Evolutionary conservation across 768 basidiomycete genomes (phyloP).

Genomic region (Tephrocybe sp.): DNA sequence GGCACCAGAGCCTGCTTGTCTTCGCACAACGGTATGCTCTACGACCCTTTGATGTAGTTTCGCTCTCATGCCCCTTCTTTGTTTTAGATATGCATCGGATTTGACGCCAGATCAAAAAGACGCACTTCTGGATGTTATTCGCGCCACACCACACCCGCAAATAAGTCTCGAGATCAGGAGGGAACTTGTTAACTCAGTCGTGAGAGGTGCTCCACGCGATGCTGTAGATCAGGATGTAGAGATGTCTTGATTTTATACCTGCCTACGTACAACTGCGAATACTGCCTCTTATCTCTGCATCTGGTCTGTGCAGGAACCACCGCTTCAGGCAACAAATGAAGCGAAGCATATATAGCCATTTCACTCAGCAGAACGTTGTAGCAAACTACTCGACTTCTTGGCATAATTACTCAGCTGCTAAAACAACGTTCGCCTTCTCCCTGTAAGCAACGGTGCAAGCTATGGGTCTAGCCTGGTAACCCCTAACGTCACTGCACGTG

Average conservation of each 20-base stretch:
- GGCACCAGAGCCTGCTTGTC: constrained; percentile 95
- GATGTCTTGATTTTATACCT: constrained; percentile 44
- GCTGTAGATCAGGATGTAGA: constrained; percentile 63
- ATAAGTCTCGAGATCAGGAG: constrained; percentile 88
- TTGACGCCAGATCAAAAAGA: constrained; percentile 97
- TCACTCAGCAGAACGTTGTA: no score
- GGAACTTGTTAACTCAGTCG: constrained; percentile 85
- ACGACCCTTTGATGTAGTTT: not conserved
- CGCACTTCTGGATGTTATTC: constrained; percentile 89
- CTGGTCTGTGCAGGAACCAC: not conserved
- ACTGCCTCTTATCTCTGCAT: not conserved
- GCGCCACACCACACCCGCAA: constrained; percentile 80
- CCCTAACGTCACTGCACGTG: constrained; percentile 10
- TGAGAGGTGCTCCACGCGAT: constrained; percentile 74
- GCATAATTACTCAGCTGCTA: no score
- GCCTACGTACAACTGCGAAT: no score
- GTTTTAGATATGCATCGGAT: constrained; percentile 82
- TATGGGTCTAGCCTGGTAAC: no score
- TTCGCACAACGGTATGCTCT: constrained; percentile 80
- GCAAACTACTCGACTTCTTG: no score
- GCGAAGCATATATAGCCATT: no score
- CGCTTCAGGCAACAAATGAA: no score
- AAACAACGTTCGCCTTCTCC: not conserved
- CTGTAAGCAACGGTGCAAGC: no score
- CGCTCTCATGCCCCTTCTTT: constrained; percentile 3